A percentile compares a stretch with the other conserved stretches of the same genome.
Evolutionary conservation across 495 filamentous ascomycete species (phyloP).

Genomic region (Evernia prunastri): DNA sequence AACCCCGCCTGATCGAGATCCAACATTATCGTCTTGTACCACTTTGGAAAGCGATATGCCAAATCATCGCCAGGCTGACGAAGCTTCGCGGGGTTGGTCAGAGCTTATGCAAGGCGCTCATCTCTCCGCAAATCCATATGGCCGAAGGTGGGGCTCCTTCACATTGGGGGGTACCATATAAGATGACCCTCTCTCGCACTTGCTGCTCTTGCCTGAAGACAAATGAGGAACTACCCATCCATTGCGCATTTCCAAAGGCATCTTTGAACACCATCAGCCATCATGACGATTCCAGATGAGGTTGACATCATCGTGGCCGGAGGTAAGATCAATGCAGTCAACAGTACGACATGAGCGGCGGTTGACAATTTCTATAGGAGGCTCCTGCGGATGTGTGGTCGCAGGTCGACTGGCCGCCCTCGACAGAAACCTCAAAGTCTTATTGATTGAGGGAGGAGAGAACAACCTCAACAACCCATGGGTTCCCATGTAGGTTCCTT

Average conservation of each 20-base stretch:
- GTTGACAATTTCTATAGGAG: slow-evolving; percentile 29
- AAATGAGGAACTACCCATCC: background rate
- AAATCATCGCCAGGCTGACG: background rate
- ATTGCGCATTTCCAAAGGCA: background rate
- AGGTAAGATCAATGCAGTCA: slow-evolving; percentile 36
- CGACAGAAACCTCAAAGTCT: slow-evolving; percentile 72
- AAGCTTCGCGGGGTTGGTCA: slow-evolving; percentile 7
- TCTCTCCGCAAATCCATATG: slow-evolving; percentile 3
- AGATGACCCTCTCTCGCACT: background rate
- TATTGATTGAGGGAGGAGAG: slow-evolving; percentile 74
- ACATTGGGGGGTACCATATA: background rate
- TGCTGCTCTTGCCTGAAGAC: background rate
- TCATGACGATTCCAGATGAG: slow-evolving; percentile 54
- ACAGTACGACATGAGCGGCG: background rate
- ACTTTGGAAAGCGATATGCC: no score
- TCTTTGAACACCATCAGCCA: background rate
- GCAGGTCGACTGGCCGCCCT: slow-evolving; percentile 73
- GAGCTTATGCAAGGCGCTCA: background rate
- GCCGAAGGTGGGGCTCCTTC: slow-evolving; percentile 9
- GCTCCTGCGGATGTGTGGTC: slow-evolving; percentile 67
- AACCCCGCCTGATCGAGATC: background rate
- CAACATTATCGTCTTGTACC: background rate
- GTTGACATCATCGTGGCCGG: slow-evolving; percentile 82
- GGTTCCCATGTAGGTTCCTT: slow-evolving; percentile 26
- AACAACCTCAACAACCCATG: slow-evolving; percentile 78